Evolutionary conservation across 2,329 filamentous ascomycete species (phyloP).

Genomic region (Cladosporium sp.): DNA sequence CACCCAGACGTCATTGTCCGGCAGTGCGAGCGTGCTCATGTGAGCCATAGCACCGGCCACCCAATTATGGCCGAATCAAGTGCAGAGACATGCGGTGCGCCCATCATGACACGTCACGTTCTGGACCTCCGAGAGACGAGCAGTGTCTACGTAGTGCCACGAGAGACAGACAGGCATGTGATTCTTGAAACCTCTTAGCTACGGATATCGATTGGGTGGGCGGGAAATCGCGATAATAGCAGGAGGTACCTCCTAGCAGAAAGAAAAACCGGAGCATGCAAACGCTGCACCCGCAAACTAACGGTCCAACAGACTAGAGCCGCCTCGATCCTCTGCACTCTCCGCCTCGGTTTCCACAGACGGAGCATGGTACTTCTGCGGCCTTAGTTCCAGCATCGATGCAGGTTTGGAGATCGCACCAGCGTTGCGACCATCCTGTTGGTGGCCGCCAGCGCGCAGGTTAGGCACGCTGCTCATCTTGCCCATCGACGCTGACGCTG

Average conservation of each 20-base stretch:
- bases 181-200: too few relatives aligned
- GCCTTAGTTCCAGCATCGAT: conserved; percentile 10
- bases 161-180: background rate
- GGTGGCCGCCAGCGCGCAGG: conserved; percentile 11
- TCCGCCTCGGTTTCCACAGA: conserved; percentile 13
- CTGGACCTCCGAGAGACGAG: background rate
- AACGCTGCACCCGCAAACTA: background rate
- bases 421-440: background rate
- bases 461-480: conserved; percentile 11
- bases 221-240: background rate
- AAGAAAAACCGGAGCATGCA: background rate
- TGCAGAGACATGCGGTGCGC: background rate
- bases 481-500: background rate
- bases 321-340: conserved; percentile 6
- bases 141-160: background rate
- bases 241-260: background rate
- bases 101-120: conserved; percentile 3
- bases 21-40: conserved; percentile 1
- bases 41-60: background rate
- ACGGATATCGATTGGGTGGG: background rate
- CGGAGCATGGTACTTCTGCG: conserved; percentile 6
- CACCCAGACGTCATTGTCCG: conserved; percentile 7
- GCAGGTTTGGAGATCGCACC: conserved; percentile 11
- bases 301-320: conserved; percentile 5
- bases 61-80: background rate